phyloP scores from a whole-genome alignment of 495 filamentous ascomycete genomes.

The Paragyromitra xinjiangensis region DNA sequence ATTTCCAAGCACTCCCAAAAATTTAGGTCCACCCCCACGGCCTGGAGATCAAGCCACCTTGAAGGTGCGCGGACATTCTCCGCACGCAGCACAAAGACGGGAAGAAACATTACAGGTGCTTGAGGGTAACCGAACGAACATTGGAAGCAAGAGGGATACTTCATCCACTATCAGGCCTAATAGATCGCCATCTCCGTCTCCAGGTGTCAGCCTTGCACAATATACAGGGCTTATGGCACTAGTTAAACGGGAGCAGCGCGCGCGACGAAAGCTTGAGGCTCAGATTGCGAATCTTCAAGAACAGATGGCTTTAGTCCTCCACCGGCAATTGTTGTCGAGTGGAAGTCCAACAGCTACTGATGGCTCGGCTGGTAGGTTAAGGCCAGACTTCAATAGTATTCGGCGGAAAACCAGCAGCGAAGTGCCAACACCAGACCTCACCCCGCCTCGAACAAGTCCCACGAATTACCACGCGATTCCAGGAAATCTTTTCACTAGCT shows the following conservation, averaged over 20 bases:
- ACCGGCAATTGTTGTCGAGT: slow-evolving; percentile 51
- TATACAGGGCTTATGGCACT: slow-evolving; percentile 67
- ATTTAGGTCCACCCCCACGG: slow-evolving; percentile 46
- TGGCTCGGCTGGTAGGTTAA: slow-evolving; percentile 34
- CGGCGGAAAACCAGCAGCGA: slow-evolving; percentile 55
- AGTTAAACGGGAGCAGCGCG: slow-evolving; percentile 66
- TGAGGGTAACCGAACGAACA: slow-evolving; percentile 44
- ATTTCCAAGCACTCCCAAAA: slow-evolving; percentile 48
- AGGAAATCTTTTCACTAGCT: slow-evolving; percentile 48
- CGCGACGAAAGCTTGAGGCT: slow-evolving; percentile 65
- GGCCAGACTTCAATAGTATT: slow-evolving; percentile 49
- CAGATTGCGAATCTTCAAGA: slow-evolving; percentile 65
- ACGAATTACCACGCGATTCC: slow-evolving; percentile 44
- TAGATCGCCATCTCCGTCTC: slow-evolving; percentile 46
- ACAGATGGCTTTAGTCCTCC: slow-evolving; percentile 60
- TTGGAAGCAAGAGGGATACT: slow-evolving; percentile 46
- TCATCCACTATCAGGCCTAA: slow-evolving; percentile 54
- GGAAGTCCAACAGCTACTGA: slow-evolving; percentile 48
- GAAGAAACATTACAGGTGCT: slow-evolving; percentile 50
- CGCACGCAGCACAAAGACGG: slow-evolving; percentile 39
- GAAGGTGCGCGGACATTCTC: slow-evolving; percentile 31
- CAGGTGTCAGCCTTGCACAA: slow-evolving; percentile 65
- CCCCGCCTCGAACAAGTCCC: slow-evolving; percentile 49
- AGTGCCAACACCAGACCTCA: slow-evolving; percentile 56
- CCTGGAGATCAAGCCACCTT: slow-evolving; percentile 40